Conservation (phyloP, 2,329 filamentous ascomycete species). For the Exutisphaerella laricina region DNA sequence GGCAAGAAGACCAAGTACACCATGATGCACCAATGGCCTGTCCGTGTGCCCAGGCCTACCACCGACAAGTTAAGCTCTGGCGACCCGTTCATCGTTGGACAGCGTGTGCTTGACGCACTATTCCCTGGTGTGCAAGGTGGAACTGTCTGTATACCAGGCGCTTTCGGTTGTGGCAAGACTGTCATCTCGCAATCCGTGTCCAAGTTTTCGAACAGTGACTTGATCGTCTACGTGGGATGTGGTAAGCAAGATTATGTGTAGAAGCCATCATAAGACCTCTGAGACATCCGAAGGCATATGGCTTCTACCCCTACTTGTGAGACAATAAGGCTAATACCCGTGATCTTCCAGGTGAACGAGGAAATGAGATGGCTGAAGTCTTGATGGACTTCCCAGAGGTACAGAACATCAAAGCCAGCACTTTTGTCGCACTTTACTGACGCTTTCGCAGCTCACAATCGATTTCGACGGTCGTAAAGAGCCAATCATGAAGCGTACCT, state of each 20-base stretch:
- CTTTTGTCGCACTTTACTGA: not conserved
- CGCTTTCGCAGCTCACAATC: conserved; percentile 65
- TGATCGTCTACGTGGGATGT: conserved; percentile 92
- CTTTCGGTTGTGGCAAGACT: conserved; percentile 98
- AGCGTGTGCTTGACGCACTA: conserved; percentile 90
- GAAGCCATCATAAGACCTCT: too few species aligned
- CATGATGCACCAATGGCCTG: conserved; percentile 99
- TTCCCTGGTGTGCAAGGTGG: conserved; percentile 96
- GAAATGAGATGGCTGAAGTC: conserved; percentile 99
- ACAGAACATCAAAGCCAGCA: conserved; percentile 9
- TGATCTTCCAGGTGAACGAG: too few species aligned
- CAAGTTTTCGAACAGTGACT: conserved; percentile 99
- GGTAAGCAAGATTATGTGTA: too few species aligned
- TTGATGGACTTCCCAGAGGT: conserved; percentile 98
- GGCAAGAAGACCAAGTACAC: conserved; percentile 88
- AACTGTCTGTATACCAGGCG: conserved; percentile 95
- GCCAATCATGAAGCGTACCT: conserved; percentile 99
- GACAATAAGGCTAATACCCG: too few species aligned
- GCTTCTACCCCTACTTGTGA: too few species aligned
- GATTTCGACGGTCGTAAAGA: conserved; percentile 91
- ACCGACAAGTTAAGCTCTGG: conserved; percentile 88
- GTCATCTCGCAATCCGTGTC: conserved; percentile 98
- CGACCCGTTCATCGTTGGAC: conserved; percentile 90
- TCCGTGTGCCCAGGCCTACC: conserved; percentile 87
- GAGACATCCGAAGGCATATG: too few species aligned